phyloP scores from a whole-genome alignment of 2,329 filamentous ascomycete genomes.

The Trichophyton equinum region DNA sequence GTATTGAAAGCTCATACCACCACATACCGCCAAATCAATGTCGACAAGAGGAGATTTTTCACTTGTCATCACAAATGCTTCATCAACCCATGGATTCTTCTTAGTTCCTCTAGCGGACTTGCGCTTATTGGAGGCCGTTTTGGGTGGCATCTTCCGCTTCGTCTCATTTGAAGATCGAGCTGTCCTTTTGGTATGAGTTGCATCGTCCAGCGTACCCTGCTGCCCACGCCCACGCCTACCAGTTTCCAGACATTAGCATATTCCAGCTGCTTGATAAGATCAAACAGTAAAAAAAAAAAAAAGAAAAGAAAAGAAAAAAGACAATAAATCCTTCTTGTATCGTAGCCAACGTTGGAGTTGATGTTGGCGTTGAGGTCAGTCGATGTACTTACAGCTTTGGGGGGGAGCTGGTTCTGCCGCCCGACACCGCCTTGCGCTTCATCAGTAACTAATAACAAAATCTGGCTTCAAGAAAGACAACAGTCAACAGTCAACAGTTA shows the following conservation, averaged over 20 bases:
- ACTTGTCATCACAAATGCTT: conserved; percentile 29
- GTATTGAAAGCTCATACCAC: too few species aligned
- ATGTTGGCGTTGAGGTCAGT: not conserved
- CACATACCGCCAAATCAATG: conserved; percentile 29
- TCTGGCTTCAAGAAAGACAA: not conserved
- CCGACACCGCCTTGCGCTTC: conserved; percentile 24
- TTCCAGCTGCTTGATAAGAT: not conserved
- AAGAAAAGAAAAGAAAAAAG: not conserved
- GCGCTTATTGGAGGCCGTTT: conserved; percentile 20
- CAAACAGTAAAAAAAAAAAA: not conserved
- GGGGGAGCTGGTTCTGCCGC: conserved; percentile 18
- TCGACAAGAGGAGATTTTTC: conserved; percentile 26
- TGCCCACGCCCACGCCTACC: conserved; percentile 8
- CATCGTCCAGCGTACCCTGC: conserved; percentile 17
- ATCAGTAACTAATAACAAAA: not conserved
- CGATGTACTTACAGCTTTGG: not conserved
- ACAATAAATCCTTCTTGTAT: not conserved
- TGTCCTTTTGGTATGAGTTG: conserved; percentile 11
- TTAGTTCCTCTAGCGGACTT: conserved; percentile 22
- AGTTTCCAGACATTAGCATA: conserved; percentile 2
- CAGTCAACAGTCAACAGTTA: not conserved
- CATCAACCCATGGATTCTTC: conserved; percentile 28
- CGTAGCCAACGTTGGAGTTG: too few species aligned
- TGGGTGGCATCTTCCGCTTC: conserved; percentile 11
- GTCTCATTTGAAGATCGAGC: conserved; percentile 6